Base-by-base conservation (phyloP, 208 protist species). In the Endotrypanum monterogeii region DNA sequence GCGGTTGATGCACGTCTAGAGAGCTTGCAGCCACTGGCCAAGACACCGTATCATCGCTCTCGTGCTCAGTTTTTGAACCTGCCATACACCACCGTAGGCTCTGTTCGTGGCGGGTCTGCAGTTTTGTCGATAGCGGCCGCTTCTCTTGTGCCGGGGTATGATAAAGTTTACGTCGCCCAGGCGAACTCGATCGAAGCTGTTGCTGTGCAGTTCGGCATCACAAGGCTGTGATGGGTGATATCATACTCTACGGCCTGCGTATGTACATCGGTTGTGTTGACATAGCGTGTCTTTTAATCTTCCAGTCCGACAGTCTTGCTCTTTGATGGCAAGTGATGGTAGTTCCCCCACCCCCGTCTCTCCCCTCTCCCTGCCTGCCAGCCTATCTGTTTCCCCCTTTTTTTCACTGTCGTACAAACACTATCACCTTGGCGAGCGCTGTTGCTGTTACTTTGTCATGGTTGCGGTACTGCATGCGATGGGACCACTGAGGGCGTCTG, bases 61-160 rank as follows among this genome's bases (percentile, higher is more conserved):
- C 80, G 86, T 9, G 82, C 76, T 4, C 70, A 89, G 67, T 93
- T 93, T 60, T 81, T 77, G 20, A 82, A 78, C 39, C 69, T 93
- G 55, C 72, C 74, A 30, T 83, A 83, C 69, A 93, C 88, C 71
- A 88, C 77, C 30, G 83, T 83, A 57, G 85, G 82, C 46, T 68
- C 67, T 35, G 57, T 84, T 12, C 71, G 73, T 32, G 65, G 67
- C 30, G 71, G 58, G 16, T 71, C 65, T 18, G 66, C 82, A 23
- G 83, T 90, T 14, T 58, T 79, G 25, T 85, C 83, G 32, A 46
- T 91, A 66, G 73, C 71, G 39, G 54, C 83, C 1, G 39, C 76
- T 12, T 63, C 72, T n/a, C 58, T 62, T 50, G 68, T 72, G 61
- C 61, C 61, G 37, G 70, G 41, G 30, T 67, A 77, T 67, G 79